phyloP scores from a whole-genome alignment of 768 basidiomycete species.

The Cystobasidium ongulense region DNA sequence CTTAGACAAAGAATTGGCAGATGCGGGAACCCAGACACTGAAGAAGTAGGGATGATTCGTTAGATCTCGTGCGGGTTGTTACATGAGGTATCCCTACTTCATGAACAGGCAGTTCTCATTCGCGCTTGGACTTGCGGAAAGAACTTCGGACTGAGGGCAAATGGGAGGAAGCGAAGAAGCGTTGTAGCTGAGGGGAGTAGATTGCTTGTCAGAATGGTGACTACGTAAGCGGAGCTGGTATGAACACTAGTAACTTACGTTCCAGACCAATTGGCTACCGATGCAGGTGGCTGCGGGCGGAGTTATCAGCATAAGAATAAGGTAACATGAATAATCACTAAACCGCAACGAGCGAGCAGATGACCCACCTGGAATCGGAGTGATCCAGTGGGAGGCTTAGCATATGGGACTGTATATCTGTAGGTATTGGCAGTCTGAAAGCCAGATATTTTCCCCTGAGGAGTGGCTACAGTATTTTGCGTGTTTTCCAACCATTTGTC shows the following conservation, averaged over 20 bases:
- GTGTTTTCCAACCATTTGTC: not conserved
- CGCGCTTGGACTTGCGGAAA: constrained; percentile 49
- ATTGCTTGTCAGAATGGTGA: not conserved
- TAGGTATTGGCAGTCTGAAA: not conserved
- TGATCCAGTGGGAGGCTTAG: not conserved
- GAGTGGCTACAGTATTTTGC: not conserved
- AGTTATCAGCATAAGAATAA: too few relatives aligned
- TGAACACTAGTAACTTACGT: not conserved
- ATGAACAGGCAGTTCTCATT: constrained; percentile 75
- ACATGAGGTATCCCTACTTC: constrained; percentile 58
- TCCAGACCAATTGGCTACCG: not conserved
- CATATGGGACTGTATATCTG: constrained; percentile 36
- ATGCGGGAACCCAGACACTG: constrained; percentile 56
- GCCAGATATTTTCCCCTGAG: not conserved
- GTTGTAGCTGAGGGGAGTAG: constrained; percentile 16
- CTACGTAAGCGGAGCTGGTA: not conserved
- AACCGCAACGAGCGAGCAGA: not conserved
- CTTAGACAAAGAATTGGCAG: not conserved
- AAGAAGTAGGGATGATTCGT: constrained; percentile 30
- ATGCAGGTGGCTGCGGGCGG: not conserved
- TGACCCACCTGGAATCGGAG: constrained; percentile 10
- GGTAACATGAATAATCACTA: too few relatives aligned
- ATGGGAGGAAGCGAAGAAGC: constrained; percentile 53
- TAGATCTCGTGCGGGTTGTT: constrained; percentile 43
- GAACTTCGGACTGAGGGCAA: constrained; percentile 58